phyloP scores from a whole-genome alignment of 768 basidiomycete species.

The Lyophyllum shimeji region DNA sequence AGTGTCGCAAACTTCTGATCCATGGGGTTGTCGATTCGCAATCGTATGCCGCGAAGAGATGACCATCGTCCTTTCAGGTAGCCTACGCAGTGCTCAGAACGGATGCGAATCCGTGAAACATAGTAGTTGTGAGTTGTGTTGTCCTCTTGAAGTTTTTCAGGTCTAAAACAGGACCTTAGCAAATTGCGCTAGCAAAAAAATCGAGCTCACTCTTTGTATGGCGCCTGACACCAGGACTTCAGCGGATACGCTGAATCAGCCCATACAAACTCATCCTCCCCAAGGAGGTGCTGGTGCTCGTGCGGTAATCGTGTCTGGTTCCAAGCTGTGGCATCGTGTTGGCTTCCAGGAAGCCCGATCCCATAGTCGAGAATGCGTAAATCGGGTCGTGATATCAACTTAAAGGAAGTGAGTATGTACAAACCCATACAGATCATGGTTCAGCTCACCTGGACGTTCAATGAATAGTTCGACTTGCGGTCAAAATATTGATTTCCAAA shows the following conservation, averaged over 20 bases:
- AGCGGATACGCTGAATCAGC: conserved; percentile 31
- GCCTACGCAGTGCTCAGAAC: conserved; percentile 31
- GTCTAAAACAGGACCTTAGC: conserved; percentile 10
- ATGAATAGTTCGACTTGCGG: conserved; percentile 35
- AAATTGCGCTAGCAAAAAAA: too few relatives aligned
- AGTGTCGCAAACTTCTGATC: conserved; percentile 17
- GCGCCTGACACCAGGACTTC: conserved; percentile 18
- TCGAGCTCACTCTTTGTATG: conserved; percentile 20
- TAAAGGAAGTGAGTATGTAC: neutral
- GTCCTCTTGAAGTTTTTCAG: conserved; percentile 17
- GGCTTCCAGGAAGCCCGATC: conserved; percentile 29
- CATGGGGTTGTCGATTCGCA: conserved; percentile 22
- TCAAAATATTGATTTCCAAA: conserved; percentile 38
- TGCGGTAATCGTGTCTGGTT: conserved; percentile 22
- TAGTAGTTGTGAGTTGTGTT: conserved; percentile 24
- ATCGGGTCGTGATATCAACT: conserved; percentile 19
- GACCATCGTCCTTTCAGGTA: conserved; percentile 27
- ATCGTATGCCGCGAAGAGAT: conserved; percentile 20
- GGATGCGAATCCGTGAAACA: conserved; percentile 24
- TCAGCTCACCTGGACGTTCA: conserved; percentile 23
- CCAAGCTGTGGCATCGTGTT: conserved; percentile 33
- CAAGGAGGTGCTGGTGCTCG: conserved; percentile 19
- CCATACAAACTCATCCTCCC: conserved; percentile 26
- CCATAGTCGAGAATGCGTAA: conserved; percentile 27
- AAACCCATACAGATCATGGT: neutral